These are phyloP conservation scores for Castanospermum australe DNA, from an alignment of 306 rosid genomes.

Conservation along the genomic window DNA sequence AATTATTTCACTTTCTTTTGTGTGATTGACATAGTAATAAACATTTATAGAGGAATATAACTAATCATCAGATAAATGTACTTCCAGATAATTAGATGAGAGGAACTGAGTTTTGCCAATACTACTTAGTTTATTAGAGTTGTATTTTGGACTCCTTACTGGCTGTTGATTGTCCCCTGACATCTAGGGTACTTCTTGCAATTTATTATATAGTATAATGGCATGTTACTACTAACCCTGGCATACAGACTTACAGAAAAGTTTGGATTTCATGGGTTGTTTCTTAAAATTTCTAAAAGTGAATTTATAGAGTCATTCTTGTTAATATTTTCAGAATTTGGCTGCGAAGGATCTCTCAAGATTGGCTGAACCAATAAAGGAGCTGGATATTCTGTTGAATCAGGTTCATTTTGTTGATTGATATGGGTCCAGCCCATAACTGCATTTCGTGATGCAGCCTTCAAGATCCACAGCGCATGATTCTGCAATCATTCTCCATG, in stretches of 20 bases:
- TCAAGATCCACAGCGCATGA: no score
- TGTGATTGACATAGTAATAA: background rate
- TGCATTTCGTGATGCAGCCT: no score
- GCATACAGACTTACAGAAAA: no score
- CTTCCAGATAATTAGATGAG: constrained; percentile 12
- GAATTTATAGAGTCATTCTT: constrained; percentile 6
- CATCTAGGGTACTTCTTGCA: background rate
- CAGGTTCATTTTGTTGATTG: no score
- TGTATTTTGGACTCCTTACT: background rate
- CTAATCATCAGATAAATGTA: constrained; percentile 1
- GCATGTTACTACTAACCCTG: no score
- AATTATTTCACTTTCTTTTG: background rate
- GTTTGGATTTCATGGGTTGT: background rate
- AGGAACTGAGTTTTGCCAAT: background rate
- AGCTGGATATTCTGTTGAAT: constrained; percentile 83
- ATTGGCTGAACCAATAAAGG: constrained; percentile 77
- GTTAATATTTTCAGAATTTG: constrained; percentile 56
- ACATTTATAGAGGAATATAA: background rate
- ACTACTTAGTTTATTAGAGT: no score
- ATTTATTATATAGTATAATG: background rate
- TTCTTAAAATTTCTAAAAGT: background rate
- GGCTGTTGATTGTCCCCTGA: background rate
- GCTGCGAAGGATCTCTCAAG: constrained; percentile 75
- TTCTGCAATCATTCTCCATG: no score
- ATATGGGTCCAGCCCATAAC: no score